Percentiles rank a stretch among this genome's conserved stretches.
phyloP scores from a whole-genome alignment of 169 alveolate genomes.

The Theileria parva region DNA sequence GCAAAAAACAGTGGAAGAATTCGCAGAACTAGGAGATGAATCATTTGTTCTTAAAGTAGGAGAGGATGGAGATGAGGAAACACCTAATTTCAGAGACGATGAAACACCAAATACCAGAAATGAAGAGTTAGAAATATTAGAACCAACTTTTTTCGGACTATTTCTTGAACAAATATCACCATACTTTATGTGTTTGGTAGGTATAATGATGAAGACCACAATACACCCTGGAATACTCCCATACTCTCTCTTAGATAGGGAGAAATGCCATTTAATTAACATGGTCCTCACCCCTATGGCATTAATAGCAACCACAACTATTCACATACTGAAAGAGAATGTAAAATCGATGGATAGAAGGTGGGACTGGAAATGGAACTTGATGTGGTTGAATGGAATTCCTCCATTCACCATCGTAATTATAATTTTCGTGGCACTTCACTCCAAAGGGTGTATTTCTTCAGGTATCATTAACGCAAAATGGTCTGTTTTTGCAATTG shows the following conservation, averaged over 20 bases:
- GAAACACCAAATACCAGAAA: not conserved
- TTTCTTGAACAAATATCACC: conserved; percentile 13
- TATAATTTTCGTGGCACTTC: not conserved
- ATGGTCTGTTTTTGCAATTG: not conserved
- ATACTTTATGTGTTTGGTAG: conserved; percentile 25
- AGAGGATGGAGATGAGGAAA: not conserved
- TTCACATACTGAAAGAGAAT: not conserved
- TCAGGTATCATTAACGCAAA: not conserved
- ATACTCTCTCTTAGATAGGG: conserved; percentile 35
- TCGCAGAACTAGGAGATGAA: not conserved
- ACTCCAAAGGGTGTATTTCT: not conserved
- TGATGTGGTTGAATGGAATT: not conserved
- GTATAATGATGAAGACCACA: conserved; percentile 20
- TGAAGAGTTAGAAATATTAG: not conserved
- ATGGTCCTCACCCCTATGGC: conserved; percentile 13
- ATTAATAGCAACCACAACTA: conserved; percentile 7
- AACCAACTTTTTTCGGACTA: not conserved
- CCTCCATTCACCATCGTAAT: conserved; percentile 2
- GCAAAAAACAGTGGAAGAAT: not conserved
- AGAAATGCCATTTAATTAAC: conserved; percentile 21
- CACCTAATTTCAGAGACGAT: not conserved
- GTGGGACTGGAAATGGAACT: conserved; percentile 4
- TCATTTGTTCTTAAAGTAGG: not conserved
- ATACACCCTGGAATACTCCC: conserved; percentile 43
- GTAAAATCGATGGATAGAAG: not conserved